Evolutionary conservation across 805 yeast genomes (phyloP).

Genomic region (Henningerozyma blattae): DNA sequence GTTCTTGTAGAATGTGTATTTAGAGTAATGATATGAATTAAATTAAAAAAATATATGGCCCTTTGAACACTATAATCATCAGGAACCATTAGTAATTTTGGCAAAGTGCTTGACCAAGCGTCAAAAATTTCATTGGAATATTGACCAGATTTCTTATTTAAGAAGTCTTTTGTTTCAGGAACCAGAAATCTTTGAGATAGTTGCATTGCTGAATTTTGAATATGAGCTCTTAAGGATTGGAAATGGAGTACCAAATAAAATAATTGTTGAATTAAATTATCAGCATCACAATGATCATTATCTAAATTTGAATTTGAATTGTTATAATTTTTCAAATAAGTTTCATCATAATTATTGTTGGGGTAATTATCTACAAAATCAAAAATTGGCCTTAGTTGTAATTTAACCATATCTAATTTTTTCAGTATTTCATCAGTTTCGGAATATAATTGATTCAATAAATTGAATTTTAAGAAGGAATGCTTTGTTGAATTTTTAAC

Average conservation of each 20-base stretch:
- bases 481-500: constrained; percentile 17
- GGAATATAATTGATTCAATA: constrained; percentile 10
- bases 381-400: constrained; percentile 10
- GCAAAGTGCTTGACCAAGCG: background rate
- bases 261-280: background rate
- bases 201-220: background rate
- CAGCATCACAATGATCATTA: background rate
- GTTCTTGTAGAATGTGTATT: no score
- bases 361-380: constrained; percentile 5
- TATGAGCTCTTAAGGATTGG: background rate
- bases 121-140: background rate
- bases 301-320: background rate
- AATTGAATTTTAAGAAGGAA: constrained; percentile 6
- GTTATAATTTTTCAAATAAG: background rate
- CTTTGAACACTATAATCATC: background rate
- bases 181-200: background rate
- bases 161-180: background rate
- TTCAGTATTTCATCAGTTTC: constrained; percentile 6
- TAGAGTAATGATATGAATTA: background rate
- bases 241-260: background rate
- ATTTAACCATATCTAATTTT: constrained; percentile 12
- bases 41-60: background rate
- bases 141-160: background rate
- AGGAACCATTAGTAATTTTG: background rate
- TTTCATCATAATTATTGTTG: no score